Evolutionary conservation across 495 filamentous ascomycete species (phyloP).

Genomic region (Aspergillus wentii): DNA sequence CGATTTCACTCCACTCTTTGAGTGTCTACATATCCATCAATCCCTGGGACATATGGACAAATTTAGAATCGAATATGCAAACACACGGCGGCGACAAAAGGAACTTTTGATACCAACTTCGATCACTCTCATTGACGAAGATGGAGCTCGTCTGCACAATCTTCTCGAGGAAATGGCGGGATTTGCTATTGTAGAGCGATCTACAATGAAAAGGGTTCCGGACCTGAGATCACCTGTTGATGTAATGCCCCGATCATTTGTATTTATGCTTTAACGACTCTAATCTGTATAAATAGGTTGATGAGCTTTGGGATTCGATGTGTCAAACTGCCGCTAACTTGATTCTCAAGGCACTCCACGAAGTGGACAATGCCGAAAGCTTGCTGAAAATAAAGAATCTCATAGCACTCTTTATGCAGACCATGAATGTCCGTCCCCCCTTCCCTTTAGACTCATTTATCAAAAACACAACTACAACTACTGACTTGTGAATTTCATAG

Average conservation of each 20-base stretch:
- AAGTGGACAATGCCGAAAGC: constrained; percentile 76
- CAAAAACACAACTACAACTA: constrained; percentile 1
- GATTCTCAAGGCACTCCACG: constrained; percentile 68
- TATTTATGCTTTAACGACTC: background rate
- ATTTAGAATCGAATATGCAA: constrained; percentile 85
- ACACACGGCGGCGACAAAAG: constrained; percentile 84
- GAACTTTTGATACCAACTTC: constrained; percentile 76
- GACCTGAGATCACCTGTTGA: constrained; percentile 79
- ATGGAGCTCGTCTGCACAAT: constrained; percentile 73
- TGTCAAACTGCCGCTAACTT: constrained; percentile 79
- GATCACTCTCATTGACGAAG: constrained; percentile 65
- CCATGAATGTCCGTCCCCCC: constrained; percentile 69
- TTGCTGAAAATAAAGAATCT: constrained; percentile 88
- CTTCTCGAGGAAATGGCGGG: constrained; percentile 90
- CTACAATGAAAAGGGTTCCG: constrained; percentile 81
- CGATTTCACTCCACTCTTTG: constrained; percentile 91
- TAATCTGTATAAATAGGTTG: constrained; percentile 52
- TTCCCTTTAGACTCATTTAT: background rate
- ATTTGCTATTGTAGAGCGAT: constrained; percentile 93
- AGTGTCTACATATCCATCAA: constrained; percentile 95
- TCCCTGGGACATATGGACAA: constrained; percentile 88
- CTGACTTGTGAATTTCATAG: constrained; percentile 34
- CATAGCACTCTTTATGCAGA: constrained; percentile 92
- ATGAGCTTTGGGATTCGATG: constrained; percentile 98
- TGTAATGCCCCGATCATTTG: constrained; percentile 40